Conservation (phyloP, 306 rosid genomes). For the Castanea crenata region DNA sequence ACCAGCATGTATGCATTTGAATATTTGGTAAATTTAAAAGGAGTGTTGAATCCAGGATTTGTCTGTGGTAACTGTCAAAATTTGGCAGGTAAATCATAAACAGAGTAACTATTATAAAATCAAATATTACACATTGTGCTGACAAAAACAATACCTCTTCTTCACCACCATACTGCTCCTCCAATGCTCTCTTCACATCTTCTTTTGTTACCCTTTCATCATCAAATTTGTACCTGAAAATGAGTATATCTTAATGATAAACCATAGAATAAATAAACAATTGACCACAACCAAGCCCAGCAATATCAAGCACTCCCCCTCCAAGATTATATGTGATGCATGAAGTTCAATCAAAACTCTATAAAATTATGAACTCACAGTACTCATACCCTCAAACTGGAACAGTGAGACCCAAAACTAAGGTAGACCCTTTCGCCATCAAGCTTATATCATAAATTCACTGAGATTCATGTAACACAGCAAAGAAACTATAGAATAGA, state of each 20-base stretch:
- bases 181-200: conserved; percentile 86
- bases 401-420: not conserved
- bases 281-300: not conserved
- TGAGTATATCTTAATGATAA: conserved; percentile 20
- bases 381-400: not conserved
- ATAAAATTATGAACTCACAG: not conserved
- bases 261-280: conserved; percentile 8
- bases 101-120: conserved; percentile 12
- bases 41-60: conserved; percentile 98
- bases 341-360: not conserved
- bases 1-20: conserved; percentile 99
- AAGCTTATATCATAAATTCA: not conserved
- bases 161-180: conserved; percentile 99
- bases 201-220: conserved; percentile 98
- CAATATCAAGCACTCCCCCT: not conserved
- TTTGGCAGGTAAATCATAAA: conserved; percentile 19
- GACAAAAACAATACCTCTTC: conserved; percentile 71
- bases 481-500: not conserved
- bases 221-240: conserved; percentile 85
- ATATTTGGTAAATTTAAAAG: conserved; percentile 92
- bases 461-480: not conserved
- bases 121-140: conserved; percentile 10
- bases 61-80: conserved; percentile 82
- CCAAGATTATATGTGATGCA: not conserved
- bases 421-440: not conserved